These are phyloP conservation scores for Magnolia changhungtana DNA, from an alignment of 164 flowering plant genomes.

Conservation along the genomic window DNA sequence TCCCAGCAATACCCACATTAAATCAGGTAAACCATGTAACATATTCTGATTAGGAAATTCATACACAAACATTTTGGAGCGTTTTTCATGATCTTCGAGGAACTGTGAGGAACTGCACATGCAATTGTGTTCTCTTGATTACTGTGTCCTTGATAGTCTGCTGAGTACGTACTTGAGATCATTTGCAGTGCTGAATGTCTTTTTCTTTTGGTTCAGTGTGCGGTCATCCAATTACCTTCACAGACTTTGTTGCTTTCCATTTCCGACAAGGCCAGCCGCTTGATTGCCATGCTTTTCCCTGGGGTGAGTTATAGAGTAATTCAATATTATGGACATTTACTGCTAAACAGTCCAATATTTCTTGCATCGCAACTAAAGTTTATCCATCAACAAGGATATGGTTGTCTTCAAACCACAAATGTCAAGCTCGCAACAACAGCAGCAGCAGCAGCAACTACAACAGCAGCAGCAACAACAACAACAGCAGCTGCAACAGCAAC, in stretches of 20 bases:
- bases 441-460: slow-evolving; percentile 27
- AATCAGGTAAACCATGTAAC: neutral
- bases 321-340: neutral
- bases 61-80: neutral
- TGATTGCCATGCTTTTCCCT: slow-evolving; percentile 98
- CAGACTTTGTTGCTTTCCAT: slow-evolving; percentile 94
- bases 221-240: slow-evolving; percentile 88
- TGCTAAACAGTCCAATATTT: neutral
- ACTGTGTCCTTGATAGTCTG: neutral
- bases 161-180: neutral
- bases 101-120: neutral
- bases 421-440: slow-evolving; percentile 43
- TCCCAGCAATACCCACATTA: neutral
- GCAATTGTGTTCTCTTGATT: neutral
- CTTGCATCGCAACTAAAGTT: neutral
- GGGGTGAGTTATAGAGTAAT: slow-evolving; percentile 55
- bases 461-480: slow-evolving; percentile 22
- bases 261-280: slow-evolving; percentile 90
- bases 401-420: slow-evolving; percentile 93
- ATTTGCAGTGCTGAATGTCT: neutral
- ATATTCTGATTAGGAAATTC: neutral
- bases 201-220: slow-evolving; percentile 57
- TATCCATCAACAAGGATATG: slow-evolving; percentile 56
- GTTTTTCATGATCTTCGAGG: neutral
- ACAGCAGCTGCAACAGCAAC: slow-evolving; percentile 22